Base-by-base conservation (phyloP, 805 yeast genomes). In the Saccharomycopsis javanensis region DNA sequence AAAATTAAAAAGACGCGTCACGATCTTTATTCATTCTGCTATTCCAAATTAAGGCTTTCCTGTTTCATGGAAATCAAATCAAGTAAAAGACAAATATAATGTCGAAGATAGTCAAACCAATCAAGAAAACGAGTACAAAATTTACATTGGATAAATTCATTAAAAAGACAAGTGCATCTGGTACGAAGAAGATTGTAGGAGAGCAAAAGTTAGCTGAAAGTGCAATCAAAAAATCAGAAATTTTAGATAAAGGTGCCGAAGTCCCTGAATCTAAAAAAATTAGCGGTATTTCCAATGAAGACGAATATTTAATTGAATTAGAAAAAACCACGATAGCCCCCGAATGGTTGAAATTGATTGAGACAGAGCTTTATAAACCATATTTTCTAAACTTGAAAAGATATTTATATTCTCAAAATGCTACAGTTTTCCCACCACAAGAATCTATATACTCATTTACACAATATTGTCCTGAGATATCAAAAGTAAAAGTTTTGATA, bases 371-470 rank as follows among this genome's bases (percentile, higher is more conserved):
- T 56, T 83, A 86, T 10, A 88, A 91, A 68, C 91, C 96, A 3
- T 92, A 90, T 68, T 94, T 94, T 65, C 67, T 91, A 8, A 69
- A 79, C 8, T 73, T 94, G 64, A 68, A 70, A 62, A 51, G 31
- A 35, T 60, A 57, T 34, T 90, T 86, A 62, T 73, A 91, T 13
- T 60, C 62, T 4, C 59, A 73, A 0, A 71, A 72, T 18, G 76
- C 74, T 13, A 76, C 80, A 1, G 75, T 92, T 0, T 92, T 88
- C 70, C 99, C 99, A 1, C 91, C 92, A 0, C 68, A 73, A 16
- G 66, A 78, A 13, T 86, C 87, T 59, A 80, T 94, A 20, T 94
- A 94, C 68, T 88, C 97, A 0, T 94, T 98, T 97, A 83, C 95
- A 1, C 79, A 89, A 33, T 75, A 83, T 16, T 89, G 98, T 0